Evolutionary conservation across 176 grass and related monocot genomes (phyloP).

Genomic region (Stipa capillata): DNA sequence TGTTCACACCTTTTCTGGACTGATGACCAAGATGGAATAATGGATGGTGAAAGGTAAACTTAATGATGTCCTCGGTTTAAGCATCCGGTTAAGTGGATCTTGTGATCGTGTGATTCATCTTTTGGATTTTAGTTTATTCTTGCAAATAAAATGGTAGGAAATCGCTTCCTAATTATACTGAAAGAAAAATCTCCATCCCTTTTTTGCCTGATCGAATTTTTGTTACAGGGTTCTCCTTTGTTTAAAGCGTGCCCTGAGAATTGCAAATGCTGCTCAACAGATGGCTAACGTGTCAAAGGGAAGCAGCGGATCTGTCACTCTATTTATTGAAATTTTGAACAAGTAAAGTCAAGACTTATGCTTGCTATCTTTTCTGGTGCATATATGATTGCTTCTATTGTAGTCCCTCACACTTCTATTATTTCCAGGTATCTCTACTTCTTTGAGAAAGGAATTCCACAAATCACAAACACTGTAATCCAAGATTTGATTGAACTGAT

Average conservation of each 20-base stretch:
- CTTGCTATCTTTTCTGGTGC: conserved; percentile 19
- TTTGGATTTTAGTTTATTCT: background rate
- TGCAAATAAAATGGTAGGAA: background rate
- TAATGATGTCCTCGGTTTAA: background rate
- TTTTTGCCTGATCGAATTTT: background rate
- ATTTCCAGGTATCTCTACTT: conserved; percentile 86
- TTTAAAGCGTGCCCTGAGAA: conserved; percentile 96
- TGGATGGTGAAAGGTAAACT: conserved; percentile 95
- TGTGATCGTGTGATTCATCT: background rate
- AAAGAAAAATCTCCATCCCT: background rate
- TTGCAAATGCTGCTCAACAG: conserved; percentile 93
- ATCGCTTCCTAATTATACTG: background rate
- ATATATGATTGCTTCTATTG: background rate
- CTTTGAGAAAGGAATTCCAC: conserved; percentile 96
- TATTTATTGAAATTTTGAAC: conserved; percentile 99
- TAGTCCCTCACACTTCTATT: background rate
- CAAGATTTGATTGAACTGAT: conserved; percentile 94
- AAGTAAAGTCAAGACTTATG: conserved; percentile 48
- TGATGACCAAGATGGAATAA: conserved; percentile 95
- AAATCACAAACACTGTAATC: conserved; percentile 80
- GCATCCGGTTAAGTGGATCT: background rate
- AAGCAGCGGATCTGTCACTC: conserved; percentile 60
- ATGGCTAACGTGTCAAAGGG: conserved; percentile 87
- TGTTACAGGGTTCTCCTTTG: conserved; percentile 89
- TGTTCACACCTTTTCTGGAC: conserved; percentile 99